Evolutionary conservation across 2,329 filamentous ascomycete genomes (phyloP).

Genomic region (Colletotrichum limetticola): DNA sequence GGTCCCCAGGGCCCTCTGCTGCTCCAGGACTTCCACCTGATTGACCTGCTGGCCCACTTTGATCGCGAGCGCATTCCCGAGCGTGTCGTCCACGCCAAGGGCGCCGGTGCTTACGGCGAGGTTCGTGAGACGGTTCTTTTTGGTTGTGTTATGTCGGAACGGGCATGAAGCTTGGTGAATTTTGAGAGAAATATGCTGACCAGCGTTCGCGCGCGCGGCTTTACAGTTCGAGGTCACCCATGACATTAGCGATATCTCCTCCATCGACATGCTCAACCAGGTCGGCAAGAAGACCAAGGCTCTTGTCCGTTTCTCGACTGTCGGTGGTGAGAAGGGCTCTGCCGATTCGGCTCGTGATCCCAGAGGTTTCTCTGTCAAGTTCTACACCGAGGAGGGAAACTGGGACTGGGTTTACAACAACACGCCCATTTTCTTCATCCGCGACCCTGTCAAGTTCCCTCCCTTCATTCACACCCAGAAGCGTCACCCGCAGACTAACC

Average conservation of each 20-base stretch:
- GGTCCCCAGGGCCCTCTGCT: constrained; percentile 68
- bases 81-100: constrained; percentile 68
- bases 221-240: constrained; percentile 56
- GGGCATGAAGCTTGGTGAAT: not conserved
- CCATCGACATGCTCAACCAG: constrained; percentile 63
- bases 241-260: constrained; percentile 64
- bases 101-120: constrained; percentile 64
- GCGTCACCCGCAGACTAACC: constrained; percentile 76
- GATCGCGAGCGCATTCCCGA: constrained; percentile 63
- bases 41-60: constrained; percentile 69
- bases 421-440: constrained; percentile 81
- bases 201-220: not conserved
- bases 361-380: constrained; percentile 77
- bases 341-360: constrained; percentile 79
- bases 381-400: constrained; percentile 76
- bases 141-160: too few species aligned
- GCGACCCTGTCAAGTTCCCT: constrained; percentile 80
- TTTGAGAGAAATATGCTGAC: not conserved
- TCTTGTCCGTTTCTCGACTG: constrained; percentile 78
- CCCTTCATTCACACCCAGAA: constrained; percentile 83
- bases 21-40: constrained; percentile 73
- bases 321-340: constrained; percentile 78
- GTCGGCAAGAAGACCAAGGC: constrained; percentile 77
- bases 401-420: constrained; percentile 83
- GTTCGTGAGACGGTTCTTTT: not conserved